Evolutionary conservation across 2,329 filamentous ascomycete genomes (phyloP).

Genomic region (Hypoxylon sp.): DNA sequence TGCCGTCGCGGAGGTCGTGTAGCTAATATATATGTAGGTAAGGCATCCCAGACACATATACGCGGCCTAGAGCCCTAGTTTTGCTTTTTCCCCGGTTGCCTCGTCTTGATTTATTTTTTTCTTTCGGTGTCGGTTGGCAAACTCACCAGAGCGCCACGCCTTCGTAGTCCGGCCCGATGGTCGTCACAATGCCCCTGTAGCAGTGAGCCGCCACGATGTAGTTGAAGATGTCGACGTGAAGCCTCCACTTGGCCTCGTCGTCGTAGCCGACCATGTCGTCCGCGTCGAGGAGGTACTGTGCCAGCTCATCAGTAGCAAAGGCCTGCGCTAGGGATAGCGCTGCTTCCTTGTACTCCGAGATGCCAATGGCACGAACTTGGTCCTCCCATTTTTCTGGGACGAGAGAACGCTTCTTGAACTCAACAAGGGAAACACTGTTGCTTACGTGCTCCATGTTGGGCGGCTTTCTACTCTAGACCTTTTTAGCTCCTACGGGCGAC

Average conservation of each 20-base stretch:
- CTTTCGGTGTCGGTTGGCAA: constrained; percentile 7
- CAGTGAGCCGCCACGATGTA: constrained; percentile 80
- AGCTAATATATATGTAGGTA: background rate
- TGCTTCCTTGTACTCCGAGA: constrained; percentile 75
- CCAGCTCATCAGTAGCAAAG: constrained; percentile 78
- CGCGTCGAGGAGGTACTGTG: constrained; percentile 77
- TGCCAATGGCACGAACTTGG: constrained; percentile 68
- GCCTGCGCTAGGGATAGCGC: constrained; percentile 77
- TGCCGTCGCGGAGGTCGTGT: too few species aligned
- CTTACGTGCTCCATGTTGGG: constrained; percentile 56
- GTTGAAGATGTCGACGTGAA: constrained; percentile 80
- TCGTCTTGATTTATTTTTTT: constrained; percentile 28
- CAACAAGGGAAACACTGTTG: constrained; percentile 43
- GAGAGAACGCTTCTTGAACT: constrained; percentile 54
- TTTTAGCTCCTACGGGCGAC: constrained; percentile 13
- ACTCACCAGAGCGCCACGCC: constrained; percentile 81
- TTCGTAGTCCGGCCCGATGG: constrained; percentile 78
- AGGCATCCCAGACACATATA: constrained; percentile 5
- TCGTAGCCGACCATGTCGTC: constrained; percentile 71
- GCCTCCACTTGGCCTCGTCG: constrained; percentile 74
- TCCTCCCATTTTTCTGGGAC: constrained; percentile 62
- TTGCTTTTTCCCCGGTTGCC: constrained; percentile 21
- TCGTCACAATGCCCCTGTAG: constrained; percentile 76
- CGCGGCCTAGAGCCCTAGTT: constrained; percentile 25
- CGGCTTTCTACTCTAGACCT: constrained; percentile 37